These are phyloP conservation scores for Fusarium illudens DNA, from an alignment of 2,329 filamentous ascomycete species.

Conservation along the genomic window DNA sequence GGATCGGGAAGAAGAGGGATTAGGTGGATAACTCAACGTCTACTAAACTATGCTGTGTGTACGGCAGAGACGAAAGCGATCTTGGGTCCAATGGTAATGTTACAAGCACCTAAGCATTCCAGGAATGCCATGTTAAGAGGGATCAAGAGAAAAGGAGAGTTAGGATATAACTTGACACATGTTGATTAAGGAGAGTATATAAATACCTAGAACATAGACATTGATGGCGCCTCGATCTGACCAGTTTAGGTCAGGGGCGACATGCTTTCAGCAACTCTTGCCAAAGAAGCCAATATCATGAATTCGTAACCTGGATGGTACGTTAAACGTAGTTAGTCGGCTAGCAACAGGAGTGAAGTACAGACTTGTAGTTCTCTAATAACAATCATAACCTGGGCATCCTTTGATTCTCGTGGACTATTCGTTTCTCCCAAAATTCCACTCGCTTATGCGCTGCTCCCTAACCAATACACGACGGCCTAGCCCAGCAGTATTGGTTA, in stretches of 20 bases:
- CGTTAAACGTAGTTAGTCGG: too few species aligned
- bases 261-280: too few species aligned
- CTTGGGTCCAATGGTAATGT: background rate
- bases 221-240: too few species aligned
- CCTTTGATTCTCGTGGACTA: background rate
- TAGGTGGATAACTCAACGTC: constrained; percentile 22
- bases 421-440: background rate
- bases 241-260: too few species aligned
- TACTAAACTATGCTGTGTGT: background rate
- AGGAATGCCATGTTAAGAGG: background rate
- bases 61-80: background rate
- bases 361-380: too few species aligned
- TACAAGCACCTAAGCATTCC: background rate
- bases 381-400: background rate
- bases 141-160: background rate
- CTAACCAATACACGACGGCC: background rate
- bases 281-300: too few species aligned
- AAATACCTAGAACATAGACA: too few species aligned
- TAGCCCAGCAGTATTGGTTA: background rate
- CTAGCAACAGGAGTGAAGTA: too few species aligned
- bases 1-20: constrained; percentile 52
- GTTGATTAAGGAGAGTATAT: background rate
- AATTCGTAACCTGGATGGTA: too few species aligned
- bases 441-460: background rate
- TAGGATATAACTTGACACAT: too few species aligned